Evolutionary conservation across 768 basidiomycete species (phyloP).

Genomic region (Collybia sordida): DNA sequence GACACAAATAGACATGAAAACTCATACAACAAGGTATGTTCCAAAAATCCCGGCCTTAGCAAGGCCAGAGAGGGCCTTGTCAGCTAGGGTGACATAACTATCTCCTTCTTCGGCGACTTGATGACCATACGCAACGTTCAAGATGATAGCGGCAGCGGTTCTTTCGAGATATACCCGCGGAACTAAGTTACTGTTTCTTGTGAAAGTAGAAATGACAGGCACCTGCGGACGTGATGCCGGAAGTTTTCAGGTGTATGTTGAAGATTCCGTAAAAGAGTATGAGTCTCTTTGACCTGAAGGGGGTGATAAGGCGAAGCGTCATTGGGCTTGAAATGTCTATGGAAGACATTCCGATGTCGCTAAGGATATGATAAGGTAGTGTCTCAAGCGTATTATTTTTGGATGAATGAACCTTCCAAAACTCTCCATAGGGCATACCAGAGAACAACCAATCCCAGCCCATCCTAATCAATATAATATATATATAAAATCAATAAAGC

Average conservation of each 20-base stretch:
- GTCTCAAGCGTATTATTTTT: not conserved
- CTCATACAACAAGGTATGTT: constrained; percentile 38
- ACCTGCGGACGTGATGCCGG: constrained; percentile 35
- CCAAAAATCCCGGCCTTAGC: constrained; percentile 41
- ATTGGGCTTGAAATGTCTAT: constrained; percentile 32
- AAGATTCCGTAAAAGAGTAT: constrained; percentile 35
- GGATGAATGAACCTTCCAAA: constrained; percentile 17
- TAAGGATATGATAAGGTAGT: constrained; percentile 24
- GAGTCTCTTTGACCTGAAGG: constrained; percentile 33
- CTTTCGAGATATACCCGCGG: constrained; percentile 12
- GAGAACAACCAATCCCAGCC: constrained; percentile 50
- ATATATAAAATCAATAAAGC: not conserved
- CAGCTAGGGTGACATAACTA: constrained; percentile 38
- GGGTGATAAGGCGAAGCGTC: constrained; percentile 23
- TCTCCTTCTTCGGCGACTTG: constrained; percentile 35
- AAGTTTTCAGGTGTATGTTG: constrained; percentile 35
- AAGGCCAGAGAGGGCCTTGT: constrained; percentile 34
- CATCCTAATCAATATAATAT: constrained; percentile 29
- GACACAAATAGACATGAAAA: constrained; percentile 3
- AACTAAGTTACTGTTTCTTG: no score
- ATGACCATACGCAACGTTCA: constrained; percentile 41
- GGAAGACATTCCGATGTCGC: constrained; percentile 39
- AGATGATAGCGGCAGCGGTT: constrained; percentile 35
- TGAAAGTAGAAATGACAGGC: not conserved
- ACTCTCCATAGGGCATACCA: constrained; percentile 21